phyloP scores from a whole-genome alignment of 331 rosid species.

The Dryas integrifolia region DNA sequence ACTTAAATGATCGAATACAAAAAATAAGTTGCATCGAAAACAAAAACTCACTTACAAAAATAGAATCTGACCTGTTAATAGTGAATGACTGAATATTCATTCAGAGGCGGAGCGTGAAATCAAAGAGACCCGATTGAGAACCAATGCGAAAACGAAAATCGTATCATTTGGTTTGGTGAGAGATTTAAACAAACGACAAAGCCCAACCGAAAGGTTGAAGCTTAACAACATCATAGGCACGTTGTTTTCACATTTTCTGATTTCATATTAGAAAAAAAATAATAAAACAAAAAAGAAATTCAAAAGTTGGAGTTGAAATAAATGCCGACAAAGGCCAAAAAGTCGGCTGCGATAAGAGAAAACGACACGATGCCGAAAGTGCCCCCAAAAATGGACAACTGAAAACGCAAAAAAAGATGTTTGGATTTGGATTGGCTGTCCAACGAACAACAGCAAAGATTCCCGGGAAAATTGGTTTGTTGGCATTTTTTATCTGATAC shows the following conservation, averaged over 20 bases:
- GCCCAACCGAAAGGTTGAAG: slow-evolving; percentile 50
- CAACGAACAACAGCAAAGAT: slow-evolving; percentile 28
- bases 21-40: not conserved
- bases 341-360: slow-evolving; percentile 43
- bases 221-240: slow-evolving; percentile 60
- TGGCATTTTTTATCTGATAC: not conserved
- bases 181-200: slow-evolving; percentile 26
- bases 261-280: not conserved
- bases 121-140: slow-evolving; percentile 28
- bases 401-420: not conserved
- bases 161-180: slow-evolving; percentile 20
- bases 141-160: slow-evolving; percentile 17
- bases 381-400: slow-evolving; percentile 9
- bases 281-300: slow-evolving; percentile 12
- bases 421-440: not conserved
- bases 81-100: slow-evolving; percentile 11
- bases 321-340: slow-evolving; percentile 55
- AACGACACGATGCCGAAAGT: slow-evolving; percentile 35
- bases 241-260: slow-evolving; percentile 30
- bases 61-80: slow-evolving; percentile 30
- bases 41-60: not conserved
- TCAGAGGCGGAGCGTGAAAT: slow-evolving; percentile 32
- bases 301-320: slow-evolving; percentile 27
- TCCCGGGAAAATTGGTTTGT: slow-evolving; percentile 28
- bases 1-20: not conserved